A percentile compares a stretch with the other conserved stretches of the same genome.
phyloP scores from a whole-genome alignment of 1,139 yeast species.

The Wickerhamiella infanticola region DNA sequence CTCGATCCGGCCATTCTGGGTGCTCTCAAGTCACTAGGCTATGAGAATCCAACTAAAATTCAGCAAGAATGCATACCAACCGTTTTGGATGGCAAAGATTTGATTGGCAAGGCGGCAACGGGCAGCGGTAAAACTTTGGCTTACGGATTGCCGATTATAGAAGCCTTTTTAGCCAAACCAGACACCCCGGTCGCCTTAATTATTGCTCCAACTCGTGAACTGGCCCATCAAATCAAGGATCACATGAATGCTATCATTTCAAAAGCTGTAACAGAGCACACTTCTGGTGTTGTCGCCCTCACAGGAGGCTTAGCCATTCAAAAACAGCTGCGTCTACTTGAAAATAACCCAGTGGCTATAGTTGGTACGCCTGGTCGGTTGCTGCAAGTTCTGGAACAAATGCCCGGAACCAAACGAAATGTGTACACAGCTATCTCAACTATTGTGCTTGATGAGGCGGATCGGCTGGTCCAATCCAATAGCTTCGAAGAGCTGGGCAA shows the following conservation, averaged over 20 bases:
- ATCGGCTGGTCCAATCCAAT: conserved; percentile 84
- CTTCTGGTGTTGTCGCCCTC: conserved; percentile 51
- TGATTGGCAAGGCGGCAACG: conserved; percentile 92
- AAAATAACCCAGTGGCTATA: conserved; percentile 60
- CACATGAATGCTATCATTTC: conserved; percentile 49
- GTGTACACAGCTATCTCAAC: conserved; percentile 50
- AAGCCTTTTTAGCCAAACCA: conserved; percentile 27
- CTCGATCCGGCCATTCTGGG: conserved; percentile 16
- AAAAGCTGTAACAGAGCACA: conserved; percentile 29
- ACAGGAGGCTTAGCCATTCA: conserved; percentile 94
- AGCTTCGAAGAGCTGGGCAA: conserved; percentile 88
- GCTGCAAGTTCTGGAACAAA: conserved; percentile 59
- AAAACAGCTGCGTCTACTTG: conserved; percentile 70
- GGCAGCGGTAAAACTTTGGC: conserved; percentile 98
- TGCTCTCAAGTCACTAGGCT: conserved; percentile 30
- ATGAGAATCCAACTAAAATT: conserved; percentile 63
- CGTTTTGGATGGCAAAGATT: conserved; percentile 58
- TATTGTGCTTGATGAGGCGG: conserved; percentile 93
- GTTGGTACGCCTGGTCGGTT: conserved; percentile 97
- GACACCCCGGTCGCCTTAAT: conserved; percentile 40
- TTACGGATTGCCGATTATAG: conserved; percentile 86
- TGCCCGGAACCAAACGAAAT: conserved; percentile 27
- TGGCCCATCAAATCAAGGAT: conserved; percentile 83
- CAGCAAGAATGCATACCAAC: conserved; percentile 66
- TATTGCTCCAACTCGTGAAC: conserved; percentile 90